phyloP scores from a whole-genome alignment of 495 filamentous ascomycete species.

The Talaromyces thailandensis region DNA sequence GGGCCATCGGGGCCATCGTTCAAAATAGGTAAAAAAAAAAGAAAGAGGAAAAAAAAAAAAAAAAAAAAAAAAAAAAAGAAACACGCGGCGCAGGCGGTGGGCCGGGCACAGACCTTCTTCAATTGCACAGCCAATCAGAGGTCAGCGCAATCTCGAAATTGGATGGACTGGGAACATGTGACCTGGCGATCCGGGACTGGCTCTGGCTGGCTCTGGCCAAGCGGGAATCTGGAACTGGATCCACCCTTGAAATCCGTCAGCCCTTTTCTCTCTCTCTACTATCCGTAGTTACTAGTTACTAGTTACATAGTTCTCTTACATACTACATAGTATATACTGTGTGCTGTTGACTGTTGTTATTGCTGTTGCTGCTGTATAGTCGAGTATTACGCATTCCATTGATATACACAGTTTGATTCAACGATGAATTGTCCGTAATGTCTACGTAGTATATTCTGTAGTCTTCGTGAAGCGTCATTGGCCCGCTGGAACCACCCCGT shows the following conservation, averaged over 20 bases:
- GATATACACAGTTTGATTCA: too few species aligned
- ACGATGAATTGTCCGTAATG: too few species aligned
- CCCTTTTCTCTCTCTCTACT: too few species aligned
- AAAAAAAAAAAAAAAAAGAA: background rate
- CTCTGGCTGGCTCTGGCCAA: too few species aligned
- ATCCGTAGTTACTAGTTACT: too few species aligned
- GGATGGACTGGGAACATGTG: background rate
- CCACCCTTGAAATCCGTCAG: slow-evolving; percentile 1
- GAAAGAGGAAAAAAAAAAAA: background rate
- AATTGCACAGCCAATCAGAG: background rate
- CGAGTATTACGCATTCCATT: too few species aligned
- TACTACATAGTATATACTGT: too few species aligned
- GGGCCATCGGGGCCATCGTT: too few species aligned
- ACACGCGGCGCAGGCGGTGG: background rate
- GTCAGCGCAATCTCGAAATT: background rate
- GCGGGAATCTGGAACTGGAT: background rate
- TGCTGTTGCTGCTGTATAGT: too few species aligned
- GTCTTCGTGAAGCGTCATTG: background rate
- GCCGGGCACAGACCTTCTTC: slow-evolving; percentile 1
- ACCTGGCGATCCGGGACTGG: background rate
- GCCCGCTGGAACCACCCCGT: background rate
- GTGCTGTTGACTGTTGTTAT: too few species aligned
- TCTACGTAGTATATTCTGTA: too few species aligned
- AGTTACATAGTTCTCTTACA: too few species aligned
- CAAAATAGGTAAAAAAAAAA: background rate